These are phyloP conservation scores for Lactarius akahatsu DNA, from an alignment of 768 basidiomycete species.

Conservation along the genomic window DNA sequence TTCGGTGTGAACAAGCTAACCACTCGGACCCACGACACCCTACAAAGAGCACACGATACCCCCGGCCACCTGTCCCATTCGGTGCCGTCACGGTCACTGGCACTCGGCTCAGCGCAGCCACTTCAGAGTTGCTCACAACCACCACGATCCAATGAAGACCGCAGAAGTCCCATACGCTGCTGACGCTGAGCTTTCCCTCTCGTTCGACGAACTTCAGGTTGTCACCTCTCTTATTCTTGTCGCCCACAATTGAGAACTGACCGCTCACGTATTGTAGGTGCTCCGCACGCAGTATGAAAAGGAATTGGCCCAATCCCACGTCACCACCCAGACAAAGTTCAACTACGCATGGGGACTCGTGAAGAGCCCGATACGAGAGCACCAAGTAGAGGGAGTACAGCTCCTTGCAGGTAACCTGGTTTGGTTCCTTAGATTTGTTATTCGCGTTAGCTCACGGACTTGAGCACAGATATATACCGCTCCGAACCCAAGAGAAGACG, in stretches of 20 bases:
- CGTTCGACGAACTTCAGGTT: slow-evolving; percentile 89
- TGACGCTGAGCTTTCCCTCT: slow-evolving; percentile 85
- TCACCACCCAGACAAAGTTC: slow-evolving; percentile 95
- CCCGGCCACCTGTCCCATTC: slow-evolving; percentile 9
- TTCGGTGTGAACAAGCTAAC: slow-evolving; percentile 2
- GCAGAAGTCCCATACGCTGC: slow-evolving; percentile 95
- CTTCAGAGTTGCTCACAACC: slow-evolving; percentile 4
- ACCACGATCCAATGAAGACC: slow-evolving; percentile 43
- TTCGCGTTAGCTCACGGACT: neutral
- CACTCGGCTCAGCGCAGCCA: neutral
- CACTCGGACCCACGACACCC: slow-evolving; percentile 19
- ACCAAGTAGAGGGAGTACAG: slow-evolving; percentile 91
- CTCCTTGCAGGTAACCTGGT: slow-evolving; percentile 72
- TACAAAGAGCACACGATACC: neutral
- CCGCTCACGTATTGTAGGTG: slow-evolving; percentile 52
- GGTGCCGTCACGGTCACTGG: no score
- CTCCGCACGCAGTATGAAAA: slow-evolving; percentile 84
- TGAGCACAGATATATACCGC: slow-evolving; percentile 78
- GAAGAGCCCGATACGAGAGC: slow-evolving; percentile 79
- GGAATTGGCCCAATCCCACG: slow-evolving; percentile 77
- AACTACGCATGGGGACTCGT: slow-evolving; percentile 97
- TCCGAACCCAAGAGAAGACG: slow-evolving; percentile 81
- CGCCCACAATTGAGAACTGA: neutral
- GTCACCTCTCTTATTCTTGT: slow-evolving; percentile 20
- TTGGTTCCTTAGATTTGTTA: slow-evolving; percentile 20